Percentiles rank a stretch among this genome's conserved stretches.
These are phyloP conservation scores for Lithohypha guttulata DNA, from an alignment of 2,329 filamentous ascomycete genomes.

Conservation along the genomic window DNA sequence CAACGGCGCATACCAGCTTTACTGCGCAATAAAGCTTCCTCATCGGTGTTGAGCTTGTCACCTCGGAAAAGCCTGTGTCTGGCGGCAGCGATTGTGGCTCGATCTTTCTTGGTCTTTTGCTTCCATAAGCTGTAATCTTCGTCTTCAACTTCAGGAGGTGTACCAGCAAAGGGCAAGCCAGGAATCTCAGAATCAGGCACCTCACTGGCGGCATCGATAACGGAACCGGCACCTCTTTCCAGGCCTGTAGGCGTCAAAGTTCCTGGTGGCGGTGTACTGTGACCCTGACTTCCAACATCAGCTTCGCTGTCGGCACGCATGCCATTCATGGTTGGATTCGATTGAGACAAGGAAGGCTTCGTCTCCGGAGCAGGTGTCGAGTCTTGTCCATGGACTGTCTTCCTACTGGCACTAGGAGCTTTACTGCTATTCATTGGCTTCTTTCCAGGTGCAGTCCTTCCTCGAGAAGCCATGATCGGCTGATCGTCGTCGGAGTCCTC, in stretches of 20 bases:
- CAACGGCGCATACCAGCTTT: slow-evolving; percentile 86
- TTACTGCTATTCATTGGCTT: slow-evolving; percentile 66
- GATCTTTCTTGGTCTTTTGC: slow-evolving; percentile 93
- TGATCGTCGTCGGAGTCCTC: slow-evolving; percentile 90
- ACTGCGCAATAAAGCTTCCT: slow-evolving; percentile 72
- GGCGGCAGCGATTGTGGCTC: slow-evolving; percentile 75
- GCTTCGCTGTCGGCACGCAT: slow-evolving; percentile 62
- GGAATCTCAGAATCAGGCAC: slow-evolving; percentile 82
- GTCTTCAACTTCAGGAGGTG: slow-evolving; percentile 73
- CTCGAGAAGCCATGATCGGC: slow-evolving; percentile 94
- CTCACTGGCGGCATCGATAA: slow-evolving; percentile 51
- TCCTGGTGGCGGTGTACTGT: slow-evolving; percentile 69
- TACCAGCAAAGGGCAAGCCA: slow-evolving; percentile 43
- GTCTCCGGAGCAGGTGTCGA: slow-evolving; percentile 65
- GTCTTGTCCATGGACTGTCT: slow-evolving; percentile 47
- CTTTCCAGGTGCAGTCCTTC: slow-evolving; percentile 72
- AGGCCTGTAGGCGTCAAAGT: slow-evolving; percentile 64
- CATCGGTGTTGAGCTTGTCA: slow-evolving; percentile 73
- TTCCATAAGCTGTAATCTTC: slow-evolving; percentile 95
- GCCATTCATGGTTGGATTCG: slow-evolving; percentile 34
- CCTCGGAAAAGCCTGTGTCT: slow-evolving; percentile 76
- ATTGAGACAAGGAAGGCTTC: slow-evolving; percentile 56
- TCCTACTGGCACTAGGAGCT: slow-evolving; percentile 51
- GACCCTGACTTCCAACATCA: slow-evolving; percentile 60
- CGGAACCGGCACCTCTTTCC: slow-evolving; percentile 52